Evolutionary conservation across 2,329 filamentous ascomycete species (phyloP).

Genomic region (Penicillium glabrum): DNA sequence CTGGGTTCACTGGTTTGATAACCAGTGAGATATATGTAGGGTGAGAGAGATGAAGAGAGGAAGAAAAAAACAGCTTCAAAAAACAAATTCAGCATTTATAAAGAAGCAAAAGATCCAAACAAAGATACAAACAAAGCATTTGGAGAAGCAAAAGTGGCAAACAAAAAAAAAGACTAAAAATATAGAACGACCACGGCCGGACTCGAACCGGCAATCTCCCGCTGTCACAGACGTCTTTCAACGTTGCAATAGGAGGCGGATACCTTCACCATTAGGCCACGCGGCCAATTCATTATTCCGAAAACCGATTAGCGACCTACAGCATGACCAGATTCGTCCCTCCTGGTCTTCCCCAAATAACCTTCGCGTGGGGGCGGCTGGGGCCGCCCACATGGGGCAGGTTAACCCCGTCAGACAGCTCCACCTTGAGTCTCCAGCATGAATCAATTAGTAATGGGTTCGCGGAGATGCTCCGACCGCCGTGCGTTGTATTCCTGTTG

Average conservation of each 20-base stretch:
- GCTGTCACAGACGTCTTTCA: background rate
- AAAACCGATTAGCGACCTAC: no score
- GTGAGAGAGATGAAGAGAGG: no score
- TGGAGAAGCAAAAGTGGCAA: no score
- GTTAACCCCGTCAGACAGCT: background rate
- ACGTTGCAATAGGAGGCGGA: background rate
- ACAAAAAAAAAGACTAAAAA: background rate
- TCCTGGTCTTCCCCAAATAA: no score
- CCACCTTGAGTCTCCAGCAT: background rate
- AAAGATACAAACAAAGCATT: no score
- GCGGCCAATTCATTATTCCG: background rate
- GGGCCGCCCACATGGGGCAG: background rate
- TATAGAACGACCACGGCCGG: background rate
- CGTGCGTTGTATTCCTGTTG: background rate
- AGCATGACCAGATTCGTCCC: no score
- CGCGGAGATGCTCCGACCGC: background rate
- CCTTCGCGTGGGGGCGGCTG: no score
- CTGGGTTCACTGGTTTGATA: no score
- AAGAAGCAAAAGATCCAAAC: no score
- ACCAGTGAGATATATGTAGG: no score
- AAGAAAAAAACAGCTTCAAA: no score
- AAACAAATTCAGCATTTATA: no score
- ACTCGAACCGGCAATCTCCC: background rate
- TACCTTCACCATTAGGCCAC: background rate
- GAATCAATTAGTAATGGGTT: background rate